A percentile compares a stretch with the other conserved stretches of the same genome.
These are phyloP conservation scores for Rubus idaeus DNA, from an alignment of 306 rosid species.

Conservation along the genomic window DNA sequence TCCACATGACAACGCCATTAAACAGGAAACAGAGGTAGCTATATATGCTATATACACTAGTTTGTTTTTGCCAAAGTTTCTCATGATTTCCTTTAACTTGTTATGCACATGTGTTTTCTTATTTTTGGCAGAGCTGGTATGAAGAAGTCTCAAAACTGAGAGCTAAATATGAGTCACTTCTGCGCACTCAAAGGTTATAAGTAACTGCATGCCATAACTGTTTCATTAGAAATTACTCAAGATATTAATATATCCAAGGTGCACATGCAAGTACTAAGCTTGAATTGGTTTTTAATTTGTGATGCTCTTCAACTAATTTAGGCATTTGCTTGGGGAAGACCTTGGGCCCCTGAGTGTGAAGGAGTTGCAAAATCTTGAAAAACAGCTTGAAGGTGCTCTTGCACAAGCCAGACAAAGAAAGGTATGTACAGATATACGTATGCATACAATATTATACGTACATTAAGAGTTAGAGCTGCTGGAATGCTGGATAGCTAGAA, in stretches of 20 bases:
- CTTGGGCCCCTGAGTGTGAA: slow-evolving; percentile 84
- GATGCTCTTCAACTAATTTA: slow-evolving; percentile 16
- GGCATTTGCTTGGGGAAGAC: slow-evolving; percentile 98
- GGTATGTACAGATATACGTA: slow-evolving; percentile 30
- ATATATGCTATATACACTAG: neutral
- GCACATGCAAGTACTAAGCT: neutral
- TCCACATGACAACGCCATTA: slow-evolving; percentile 51
- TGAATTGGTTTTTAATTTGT: neutral
- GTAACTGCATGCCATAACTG: neutral
- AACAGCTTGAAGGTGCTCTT: slow-evolving; percentile 86
- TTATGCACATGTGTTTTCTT: neutral
- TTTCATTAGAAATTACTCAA: neutral
- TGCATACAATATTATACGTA: neutral
- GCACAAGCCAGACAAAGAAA: slow-evolving; percentile 83
- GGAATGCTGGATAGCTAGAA: neutral
- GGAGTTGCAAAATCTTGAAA: slow-evolving; percentile 86
- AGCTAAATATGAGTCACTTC: slow-evolving; percentile 77
- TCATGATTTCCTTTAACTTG: neutral
- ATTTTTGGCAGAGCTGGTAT: slow-evolving; percentile 63
- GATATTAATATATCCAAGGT: neutral
- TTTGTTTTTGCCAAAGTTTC: neutral
- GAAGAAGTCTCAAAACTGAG: slow-evolving; percentile 71
- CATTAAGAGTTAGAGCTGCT: neutral
- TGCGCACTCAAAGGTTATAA: slow-evolving; percentile 73
- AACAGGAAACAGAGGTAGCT: slow-evolving; percentile 67